Percentiles rank a stretch among this genome's conserved stretches.
Evolutionary conservation across 257 asterid species (phyloP).

Genomic region (Solanum ossicruentum): DNA sequence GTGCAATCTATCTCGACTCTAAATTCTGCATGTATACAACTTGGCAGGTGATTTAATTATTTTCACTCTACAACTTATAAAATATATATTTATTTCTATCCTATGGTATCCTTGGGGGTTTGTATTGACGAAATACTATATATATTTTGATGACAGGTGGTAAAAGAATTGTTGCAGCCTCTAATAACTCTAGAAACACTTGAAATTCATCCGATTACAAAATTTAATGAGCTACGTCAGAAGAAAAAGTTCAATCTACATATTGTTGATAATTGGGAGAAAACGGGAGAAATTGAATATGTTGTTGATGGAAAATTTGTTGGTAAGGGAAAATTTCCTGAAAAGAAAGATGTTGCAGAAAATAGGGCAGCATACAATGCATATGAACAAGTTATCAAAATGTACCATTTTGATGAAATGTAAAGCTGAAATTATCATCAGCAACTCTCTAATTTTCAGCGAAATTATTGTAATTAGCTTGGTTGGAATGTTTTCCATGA

Average conservation of each 20-base stretch:
- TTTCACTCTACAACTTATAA: too few species aligned
- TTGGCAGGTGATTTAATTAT: conserved; percentile 19
- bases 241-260: background rate
- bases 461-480: background rate
- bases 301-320: conserved; percentile 1
- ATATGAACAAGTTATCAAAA: background rate
- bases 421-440: background rate
- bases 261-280: conserved; percentile 24
- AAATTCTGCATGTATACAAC: conserved; percentile 15
- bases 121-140: too few species aligned
- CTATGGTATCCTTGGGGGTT: background rate
- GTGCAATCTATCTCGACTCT: conserved; percentile 35
- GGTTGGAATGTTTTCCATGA: background rate
- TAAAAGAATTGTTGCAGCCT: conserved; percentile 23
- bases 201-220: conserved; percentile 25
- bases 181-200: conserved; percentile 19
- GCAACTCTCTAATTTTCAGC: too few species aligned
- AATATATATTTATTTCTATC: background rate
- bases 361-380: conserved; percentile 39
- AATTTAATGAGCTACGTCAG: conserved; percentile 23
- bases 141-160: conserved; percentile 9
- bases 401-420: background rate
- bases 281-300: conserved; percentile 19
- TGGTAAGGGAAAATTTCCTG: conserved; percentile 18
- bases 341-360: conserved; percentile 18